phyloP scores from a whole-genome alignment of 345 rosid species.

The Pistacia atlantica region DNA sequence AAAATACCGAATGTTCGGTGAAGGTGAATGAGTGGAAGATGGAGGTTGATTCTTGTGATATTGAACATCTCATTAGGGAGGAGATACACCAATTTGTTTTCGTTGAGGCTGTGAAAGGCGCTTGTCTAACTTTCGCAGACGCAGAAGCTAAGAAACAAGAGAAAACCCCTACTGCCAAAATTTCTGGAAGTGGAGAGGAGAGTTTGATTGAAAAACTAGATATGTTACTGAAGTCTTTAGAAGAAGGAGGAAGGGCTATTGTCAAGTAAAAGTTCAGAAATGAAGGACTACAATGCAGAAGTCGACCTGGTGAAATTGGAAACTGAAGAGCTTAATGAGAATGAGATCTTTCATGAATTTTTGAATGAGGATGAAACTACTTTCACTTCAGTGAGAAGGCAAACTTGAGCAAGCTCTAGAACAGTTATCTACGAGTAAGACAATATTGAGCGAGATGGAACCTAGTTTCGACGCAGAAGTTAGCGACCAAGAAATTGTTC shows the following conservation, averaged over 20 bases:
- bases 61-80: conserved; percentile 29
- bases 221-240: not conserved
- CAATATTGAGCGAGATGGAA: conserved; percentile 21
- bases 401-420: conserved; percentile 29
- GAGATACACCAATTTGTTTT: conserved; percentile 26
- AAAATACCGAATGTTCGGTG: conserved; percentile 29
- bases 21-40: conserved; percentile 36
- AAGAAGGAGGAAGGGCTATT: conserved; percentile 19
- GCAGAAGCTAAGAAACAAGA: conserved; percentile 5
- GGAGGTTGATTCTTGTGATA: conserved; percentile 20
- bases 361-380: conserved; percentile 20
- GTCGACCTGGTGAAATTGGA: not conserved
- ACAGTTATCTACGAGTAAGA: conserved; percentile 27
- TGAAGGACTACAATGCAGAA: conserved; percentile 17
- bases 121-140: conserved; percentile 3
- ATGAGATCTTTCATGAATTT: not conserved
- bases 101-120: conserved; percentile 26
- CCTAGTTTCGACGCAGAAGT: conserved; percentile 16
- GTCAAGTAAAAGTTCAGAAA: conserved; percentile 15
- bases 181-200: conserved; percentile 11
- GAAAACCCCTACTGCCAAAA: not conserved
- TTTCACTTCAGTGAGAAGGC: conserved; percentile 19
- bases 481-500: conserved; percentile 6
- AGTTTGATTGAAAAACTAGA: conserved; percentile 21
- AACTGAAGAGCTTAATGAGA: conserved; percentile 12